Percentiles rank a stretch among this genome's conserved stretches.
Conservation (phyloP, 2,329 filamentous ascomycete genomes). For the Arthroderma uncinatum region DNA sequence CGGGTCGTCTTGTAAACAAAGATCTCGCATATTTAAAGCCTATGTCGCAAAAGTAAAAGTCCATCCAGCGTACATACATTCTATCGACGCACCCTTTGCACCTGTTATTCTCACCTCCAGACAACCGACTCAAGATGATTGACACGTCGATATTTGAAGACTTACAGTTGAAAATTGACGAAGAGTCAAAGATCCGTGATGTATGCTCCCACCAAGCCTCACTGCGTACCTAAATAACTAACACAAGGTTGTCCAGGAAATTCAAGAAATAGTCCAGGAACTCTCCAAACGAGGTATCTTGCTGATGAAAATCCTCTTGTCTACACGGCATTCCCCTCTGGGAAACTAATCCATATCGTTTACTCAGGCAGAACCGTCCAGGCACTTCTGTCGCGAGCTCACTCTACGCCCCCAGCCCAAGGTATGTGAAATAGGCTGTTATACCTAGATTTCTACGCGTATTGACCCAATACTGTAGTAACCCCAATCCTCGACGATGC, state of each 20-base stretch:
- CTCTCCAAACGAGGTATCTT: conserved; percentile 61
- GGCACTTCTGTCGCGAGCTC: conserved; percentile 74
- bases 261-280: conserved; percentile 67
- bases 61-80: neutral
- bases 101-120: conserved; percentile 16
- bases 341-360: neutral
- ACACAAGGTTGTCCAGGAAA: conserved; percentile 40
- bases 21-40: too few relatives aligned
- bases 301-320: neutral
- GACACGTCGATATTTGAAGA: conserved; percentile 76
- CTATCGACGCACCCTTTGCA: neutral
- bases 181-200: conserved; percentile 72
- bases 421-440: conserved; percentile 36
- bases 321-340: neutral
- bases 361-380: conserved; percentile 58
- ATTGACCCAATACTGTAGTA: conserved; percentile 40
- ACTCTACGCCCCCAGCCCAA: conserved; percentile 64
- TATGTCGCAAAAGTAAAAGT: neutral
- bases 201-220: conserved; percentile 26
- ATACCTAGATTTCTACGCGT: neutral
- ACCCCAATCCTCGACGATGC: conserved; percentile 57
- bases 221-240: neutral
- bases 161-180: conserved; percentile 80
- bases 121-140: conserved; percentile 43
- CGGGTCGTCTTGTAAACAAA: too few relatives aligned